These are phyloP conservation scores for Botryotinia convoluta DNA, from an alignment of 2,329 filamentous ascomycete genomes.

Conservation along the genomic window DNA sequence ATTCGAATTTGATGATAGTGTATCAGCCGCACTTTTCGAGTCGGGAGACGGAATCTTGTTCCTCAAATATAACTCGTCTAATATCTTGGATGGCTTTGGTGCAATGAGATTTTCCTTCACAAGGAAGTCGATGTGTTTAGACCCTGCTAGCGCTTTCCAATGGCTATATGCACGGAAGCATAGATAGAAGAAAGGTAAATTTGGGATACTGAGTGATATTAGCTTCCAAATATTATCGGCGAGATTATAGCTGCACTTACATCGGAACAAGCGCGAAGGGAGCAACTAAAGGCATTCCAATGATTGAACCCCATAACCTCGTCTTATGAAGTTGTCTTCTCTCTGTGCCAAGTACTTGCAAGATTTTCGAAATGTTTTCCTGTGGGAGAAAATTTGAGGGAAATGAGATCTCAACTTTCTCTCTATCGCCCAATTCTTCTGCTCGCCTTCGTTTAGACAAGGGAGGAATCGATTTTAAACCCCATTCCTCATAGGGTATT, in stretches of 20 bases:
- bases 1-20: constrained; percentile 18
- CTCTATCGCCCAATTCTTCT: constrained; percentile 60
- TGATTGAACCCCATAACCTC: constrained; percentile 75
- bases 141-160: constrained; percentile 81
- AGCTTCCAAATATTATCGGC: background rate
- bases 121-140: constrained; percentile 80
- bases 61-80: constrained; percentile 70
- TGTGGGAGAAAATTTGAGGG: constrained; percentile 67
- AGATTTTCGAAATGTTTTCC: constrained; percentile 60
- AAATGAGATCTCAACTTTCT: constrained; percentile 72
- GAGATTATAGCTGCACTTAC: constrained; percentile 51
- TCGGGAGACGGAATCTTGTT: constrained; percentile 27
- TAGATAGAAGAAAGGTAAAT: constrained; percentile 96
- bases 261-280: constrained; percentile 83
- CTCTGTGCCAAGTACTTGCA: constrained; percentile 73
- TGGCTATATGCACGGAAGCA: constrained; percentile 89
- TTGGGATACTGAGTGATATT: constrained; percentile 65
- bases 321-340: constrained; percentile 73
- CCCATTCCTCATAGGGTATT: constrained; percentile 97
- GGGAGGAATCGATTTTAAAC: constrained; percentile 88
- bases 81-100: constrained; percentile 60
- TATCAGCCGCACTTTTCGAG: background rate
- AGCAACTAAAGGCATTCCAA: constrained; percentile 77
- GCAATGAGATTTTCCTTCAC: constrained; percentile 69
- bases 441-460: constrained; percentile 64